Conservation (phyloP, 352 stramenopile genomes). For the Pythium pyrilobum region DNA sequence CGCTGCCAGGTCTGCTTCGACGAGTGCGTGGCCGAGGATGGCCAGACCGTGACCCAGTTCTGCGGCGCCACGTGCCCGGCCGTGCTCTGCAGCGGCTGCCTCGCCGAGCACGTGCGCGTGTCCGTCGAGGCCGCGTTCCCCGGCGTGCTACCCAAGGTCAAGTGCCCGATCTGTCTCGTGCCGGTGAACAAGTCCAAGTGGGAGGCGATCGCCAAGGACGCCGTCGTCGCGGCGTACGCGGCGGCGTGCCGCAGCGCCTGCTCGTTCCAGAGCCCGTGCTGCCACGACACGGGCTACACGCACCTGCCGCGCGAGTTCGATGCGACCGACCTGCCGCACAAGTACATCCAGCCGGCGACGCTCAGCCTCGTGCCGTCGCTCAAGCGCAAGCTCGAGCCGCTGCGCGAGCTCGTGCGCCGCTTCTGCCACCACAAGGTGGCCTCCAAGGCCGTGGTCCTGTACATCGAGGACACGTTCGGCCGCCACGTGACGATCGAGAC, state of each 20-base stretch:
- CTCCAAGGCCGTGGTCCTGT: slow-evolving; percentile 4
- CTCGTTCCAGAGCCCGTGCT: slow-evolving; percentile 21
- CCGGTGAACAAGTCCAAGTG: slow-evolving; percentile 18
- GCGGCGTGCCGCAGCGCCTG: slow-evolving; percentile 12
- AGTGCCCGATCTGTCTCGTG: slow-evolving; percentile 22
- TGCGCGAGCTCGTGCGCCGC: not conserved
- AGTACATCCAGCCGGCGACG: not conserved
- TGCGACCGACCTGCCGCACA: not conserved
- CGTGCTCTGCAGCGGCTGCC: slow-evolving; percentile 12
- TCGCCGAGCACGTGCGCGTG: slow-evolving; percentile 14
- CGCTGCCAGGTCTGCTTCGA: slow-evolving; percentile 23
- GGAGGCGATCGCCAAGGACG: not conserved
- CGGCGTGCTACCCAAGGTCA: slow-evolving; percentile 17
- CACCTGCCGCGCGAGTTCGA: slow-evolving; percentile 9
- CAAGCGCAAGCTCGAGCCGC: not conserved
- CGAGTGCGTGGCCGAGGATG: not conserved
- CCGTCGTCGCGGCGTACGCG: slow-evolving; percentile 4
- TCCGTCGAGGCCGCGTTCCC: not conserved
- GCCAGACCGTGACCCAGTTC: slow-evolving; percentile 1
- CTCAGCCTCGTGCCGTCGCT: slow-evolving; percentile 6
- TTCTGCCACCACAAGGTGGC: slow-evolving; percentile 14
- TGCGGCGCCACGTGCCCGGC: slow-evolving; percentile 13
- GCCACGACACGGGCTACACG: slow-evolving; percentile 17
- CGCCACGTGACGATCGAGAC: not conserved
- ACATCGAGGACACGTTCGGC: slow-evolving; percentile 13